phyloP scores from a whole-genome alignment of 768 basidiomycete genomes.

The Trametes maxima region DNA sequence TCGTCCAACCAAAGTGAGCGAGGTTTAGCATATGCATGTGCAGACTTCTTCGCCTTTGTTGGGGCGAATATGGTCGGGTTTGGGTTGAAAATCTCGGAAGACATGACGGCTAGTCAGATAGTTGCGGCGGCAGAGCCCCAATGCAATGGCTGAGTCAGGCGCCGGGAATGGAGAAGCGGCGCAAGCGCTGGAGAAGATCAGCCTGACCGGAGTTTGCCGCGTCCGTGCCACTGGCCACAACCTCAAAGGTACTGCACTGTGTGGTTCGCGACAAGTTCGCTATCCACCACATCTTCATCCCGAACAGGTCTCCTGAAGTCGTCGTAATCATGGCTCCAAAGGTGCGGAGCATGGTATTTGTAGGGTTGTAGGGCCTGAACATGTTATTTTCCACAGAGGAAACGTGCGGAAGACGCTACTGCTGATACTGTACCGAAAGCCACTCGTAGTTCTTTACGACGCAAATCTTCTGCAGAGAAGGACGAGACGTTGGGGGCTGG shows the following conservation, averaged over 20 bases:
- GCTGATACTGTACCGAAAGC: constrained; percentile 13
- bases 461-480: constrained; percentile 1
- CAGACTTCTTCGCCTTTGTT: constrained; percentile 48
- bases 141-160: constrained; percentile 20
- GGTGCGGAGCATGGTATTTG: constrained; percentile 15
- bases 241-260: neutral
- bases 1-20: constrained; percentile 61
- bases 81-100: constrained; percentile 75
- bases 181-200: neutral
- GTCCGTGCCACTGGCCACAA: constrained; percentile 1
- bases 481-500: too few relatives aligned
- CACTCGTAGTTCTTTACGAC: constrained; percentile 29
- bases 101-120: constrained; percentile 25
- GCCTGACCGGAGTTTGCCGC: constrained; percentile 11
- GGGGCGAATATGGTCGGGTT: constrained; percentile 83
- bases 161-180: neutral
- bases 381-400: constrained; percentile 46
- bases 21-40: constrained; percentile 37
- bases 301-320: neutral
- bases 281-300: neutral
- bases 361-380: neutral
- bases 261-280: neutral
- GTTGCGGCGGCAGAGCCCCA: too few relatives aligned
- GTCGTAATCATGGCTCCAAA: constrained; percentile 30
- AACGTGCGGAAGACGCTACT: constrained; percentile 43